Percentiles rank a stretch among this genome's conserved stretches.
These are phyloP conservation scores for Lepidium sativum DNA, from an alignment of 345 rosid genomes.

Conservation along the genomic window DNA sequence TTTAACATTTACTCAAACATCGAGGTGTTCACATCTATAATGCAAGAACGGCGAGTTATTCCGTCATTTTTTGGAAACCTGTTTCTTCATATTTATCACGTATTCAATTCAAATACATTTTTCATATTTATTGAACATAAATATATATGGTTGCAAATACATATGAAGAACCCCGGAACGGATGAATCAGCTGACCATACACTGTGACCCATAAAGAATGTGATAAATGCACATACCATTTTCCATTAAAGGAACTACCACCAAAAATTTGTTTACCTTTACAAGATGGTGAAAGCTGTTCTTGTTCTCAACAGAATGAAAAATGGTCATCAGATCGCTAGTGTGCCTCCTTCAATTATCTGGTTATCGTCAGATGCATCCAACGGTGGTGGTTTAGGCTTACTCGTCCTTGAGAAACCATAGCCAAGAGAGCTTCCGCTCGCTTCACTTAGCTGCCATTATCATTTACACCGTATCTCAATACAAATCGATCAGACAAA, in stretches of 20 bases:
- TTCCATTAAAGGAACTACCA: neutral
- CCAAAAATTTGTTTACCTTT: neutral
- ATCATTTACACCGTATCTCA: neutral
- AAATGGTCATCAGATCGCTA: conserved; percentile 44
- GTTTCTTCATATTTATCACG: no score
- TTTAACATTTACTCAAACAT: neutral
- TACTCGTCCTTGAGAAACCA: conserved; percentile 69
- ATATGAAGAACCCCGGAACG: neutral
- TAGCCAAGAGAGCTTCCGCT: conserved; percentile 95
- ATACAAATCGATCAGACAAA: neutral
- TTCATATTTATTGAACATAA: neutral
- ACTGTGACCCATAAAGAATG: neutral
- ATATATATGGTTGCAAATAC: neutral
- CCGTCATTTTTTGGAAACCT: no score
- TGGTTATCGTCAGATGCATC: conserved; percentile 74
- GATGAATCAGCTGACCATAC: neutral
- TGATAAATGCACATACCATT: neutral
- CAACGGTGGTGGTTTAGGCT: conserved; percentile 39
- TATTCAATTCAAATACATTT: no score
- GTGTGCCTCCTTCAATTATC: conserved; percentile 56
- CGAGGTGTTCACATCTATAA: neutral
- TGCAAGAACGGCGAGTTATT: neutral
- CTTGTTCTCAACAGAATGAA: neutral
- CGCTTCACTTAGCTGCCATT: conserved; percentile 66
- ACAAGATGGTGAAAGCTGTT: neutral